Base-by-base conservation (phyloP, 495 filamentous ascomycete species). In the Tuber borchii region DNA sequence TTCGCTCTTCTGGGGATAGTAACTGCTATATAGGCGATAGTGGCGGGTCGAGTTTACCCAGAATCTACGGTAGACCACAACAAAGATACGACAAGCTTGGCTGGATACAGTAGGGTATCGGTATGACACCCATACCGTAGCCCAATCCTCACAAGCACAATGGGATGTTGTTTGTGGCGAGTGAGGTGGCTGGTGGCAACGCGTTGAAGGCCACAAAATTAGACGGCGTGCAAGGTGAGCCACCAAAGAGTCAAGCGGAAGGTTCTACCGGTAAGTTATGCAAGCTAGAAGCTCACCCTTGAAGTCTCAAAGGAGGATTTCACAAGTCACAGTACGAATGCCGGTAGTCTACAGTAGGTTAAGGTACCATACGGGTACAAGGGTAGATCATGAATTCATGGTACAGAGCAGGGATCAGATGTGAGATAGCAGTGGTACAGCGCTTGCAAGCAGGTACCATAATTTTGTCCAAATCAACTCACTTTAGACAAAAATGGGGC, bases 151-250 rank as follows among this genome's bases (percentile, higher is more conserved):
- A 74, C 71, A 72, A 34, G 40, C 73, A 42, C 61, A 75, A 42
- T 70, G 78, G 78, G 78, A 76, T 69, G 77, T 26, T 79, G 70
- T 75, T 79, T 79, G 77, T 79, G 78, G 78, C 78, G 70, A 71
- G 65, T 75, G 61, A 65, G 9, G 56, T 46, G 72, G 51, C 56
- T 48, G 9, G 56, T 46, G 72, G 51, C 56, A 68, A 73, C 76
- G 56, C 26, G 56, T 65, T 34, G 2, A 65, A 65, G 16, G 26
- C 56, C 26, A 31, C 17, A 17, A 4, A 34, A 0, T 61, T 26
- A 26, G 51, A 61, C 22, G 51, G n/a, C 51, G n/a, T 61, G 51
- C 51, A 61, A 61, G n/a, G 10, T 31, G 0, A 65, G 56, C 56
- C 56, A 34, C 56, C 10, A 7, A 34, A 34, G 14, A 17, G 26